Base-by-base conservation (phyloP, 2,329 filamentous ascomycete genomes). In the Ceratocystis cubensis region DNA sequence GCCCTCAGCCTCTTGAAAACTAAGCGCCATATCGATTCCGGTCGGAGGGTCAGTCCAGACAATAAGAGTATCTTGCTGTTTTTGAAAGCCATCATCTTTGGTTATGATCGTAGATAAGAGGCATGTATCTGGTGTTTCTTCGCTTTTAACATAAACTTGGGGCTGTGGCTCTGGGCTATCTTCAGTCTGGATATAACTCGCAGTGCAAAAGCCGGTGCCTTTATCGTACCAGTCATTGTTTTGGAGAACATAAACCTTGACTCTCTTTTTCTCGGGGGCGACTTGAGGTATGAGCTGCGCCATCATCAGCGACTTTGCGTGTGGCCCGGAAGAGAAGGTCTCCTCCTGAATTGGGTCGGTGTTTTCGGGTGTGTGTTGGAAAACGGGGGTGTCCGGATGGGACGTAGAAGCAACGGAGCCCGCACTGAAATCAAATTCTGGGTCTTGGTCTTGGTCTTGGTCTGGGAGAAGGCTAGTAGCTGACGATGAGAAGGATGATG, bases 181-280 rank as follows among this genome's bases (percentile, higher is more conserved):
- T 70, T 83, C 80, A 74, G 79, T 76, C 82, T 86, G 82, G 70
- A 87, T 78, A 70, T 88, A 84, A 70, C 86, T 82, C 61, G 92
- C 91, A 68, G 85, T 89, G 76, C 94, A 97, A 76, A 96, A 96
- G 69, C 94, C 94, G 61, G 94, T 99, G 70, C 94, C 94, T 73
- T 93, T 84, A 78, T 99, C 94, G 75, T 93, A 96, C 94, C 94
- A 99, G 84, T 97, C 94, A 82, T 96, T 96, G 78, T 96, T 91
- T 76, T 90, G 91, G 73, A 99, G 84, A 80, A 97, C 94, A 77
- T 99, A 99, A 75, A 99, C 94, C 82, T 99, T 99, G 77, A 97
- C 94, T 82, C 94, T 83, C 76, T 83, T 85, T 78, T 81, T 84
- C 73, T 86, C 84, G 76, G 81, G 81, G 15, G 66, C 76, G 81